These are phyloP conservation scores for Tuber aestivum DNA, from an alignment of 495 filamentous ascomycete species.

Conservation along the genomic window DNA sequence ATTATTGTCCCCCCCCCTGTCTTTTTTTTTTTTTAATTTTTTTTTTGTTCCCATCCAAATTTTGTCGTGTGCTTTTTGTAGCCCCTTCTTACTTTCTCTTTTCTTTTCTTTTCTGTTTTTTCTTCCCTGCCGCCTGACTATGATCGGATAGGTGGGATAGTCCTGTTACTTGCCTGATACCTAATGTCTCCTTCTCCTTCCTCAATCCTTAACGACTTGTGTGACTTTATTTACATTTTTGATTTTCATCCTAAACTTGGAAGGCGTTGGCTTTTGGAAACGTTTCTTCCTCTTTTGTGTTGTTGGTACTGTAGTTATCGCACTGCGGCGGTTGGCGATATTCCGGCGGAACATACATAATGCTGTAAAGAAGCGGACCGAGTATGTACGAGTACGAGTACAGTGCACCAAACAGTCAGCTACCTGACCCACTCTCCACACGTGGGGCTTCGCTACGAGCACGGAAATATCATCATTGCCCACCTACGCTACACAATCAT, in stretches of 20 bases:
- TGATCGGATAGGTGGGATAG: neutral
- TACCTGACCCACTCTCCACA: neutral
- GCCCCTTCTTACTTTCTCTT: slow-evolving; percentile 9
- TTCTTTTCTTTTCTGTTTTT: slow-evolving; percentile 7
- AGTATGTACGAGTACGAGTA: no score
- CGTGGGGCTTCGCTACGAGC: neutral
- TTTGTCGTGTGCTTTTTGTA: slow-evolving; percentile 13
- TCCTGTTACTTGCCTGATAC: neutral
- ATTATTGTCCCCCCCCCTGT: neutral
- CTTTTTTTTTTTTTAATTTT: slow-evolving; percentile 13
- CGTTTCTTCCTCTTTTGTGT: neutral
- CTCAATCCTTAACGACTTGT: neutral
- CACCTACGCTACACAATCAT: no score
- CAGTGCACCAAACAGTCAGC: no score
- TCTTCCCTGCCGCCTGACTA: neutral
- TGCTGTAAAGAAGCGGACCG: neutral
- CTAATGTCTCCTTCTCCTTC: neutral
- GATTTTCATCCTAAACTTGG: neutral
- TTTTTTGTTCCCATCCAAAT: slow-evolving; percentile 3
- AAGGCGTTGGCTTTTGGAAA: neutral
- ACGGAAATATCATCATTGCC: neutral
- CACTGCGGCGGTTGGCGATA: neutral
- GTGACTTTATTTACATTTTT: neutral
- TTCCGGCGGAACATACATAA: neutral
- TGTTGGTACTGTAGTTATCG: neutral